phyloP scores from a whole-genome alignment of 257 asterid genomes.

The Capsicum pubescens region DNA sequence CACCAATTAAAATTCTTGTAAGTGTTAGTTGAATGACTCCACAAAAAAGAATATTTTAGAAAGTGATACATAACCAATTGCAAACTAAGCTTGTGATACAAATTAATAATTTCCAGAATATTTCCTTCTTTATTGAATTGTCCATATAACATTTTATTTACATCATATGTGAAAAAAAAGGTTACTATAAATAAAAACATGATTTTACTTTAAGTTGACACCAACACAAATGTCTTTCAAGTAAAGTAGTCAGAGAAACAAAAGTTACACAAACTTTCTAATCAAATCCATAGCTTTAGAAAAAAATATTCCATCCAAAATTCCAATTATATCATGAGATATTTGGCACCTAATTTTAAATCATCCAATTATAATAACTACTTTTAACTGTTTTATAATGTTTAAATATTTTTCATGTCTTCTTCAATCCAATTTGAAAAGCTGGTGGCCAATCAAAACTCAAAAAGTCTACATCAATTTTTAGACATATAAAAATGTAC shows the following conservation, averaged over 20 bases:
- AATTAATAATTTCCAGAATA: neutral
- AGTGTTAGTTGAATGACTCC: neutral
- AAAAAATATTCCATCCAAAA: neutral
- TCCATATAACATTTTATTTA: neutral
- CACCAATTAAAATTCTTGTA: neutral
- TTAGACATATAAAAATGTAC: constrained; percentile 17
- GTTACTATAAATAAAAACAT: constrained; percentile 18
- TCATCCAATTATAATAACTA: constrained; percentile 36
- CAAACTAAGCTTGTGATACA: neutral
- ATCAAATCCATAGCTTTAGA: neutral
- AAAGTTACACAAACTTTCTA: neutral
- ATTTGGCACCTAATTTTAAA: constrained; percentile 44
- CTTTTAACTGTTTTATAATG: constrained; percentile 25
- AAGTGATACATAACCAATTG: constrained; percentile 13
- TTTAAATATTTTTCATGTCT: constrained; percentile 37
- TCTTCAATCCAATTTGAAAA: constrained; percentile 33
- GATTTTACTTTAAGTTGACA: constrained; percentile 53
- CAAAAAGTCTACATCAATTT: constrained; percentile 23
- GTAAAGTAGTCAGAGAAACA: constrained; percentile 31
- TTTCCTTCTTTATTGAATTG: neutral
- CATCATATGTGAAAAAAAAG: neutral
- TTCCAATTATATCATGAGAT: constrained; percentile 2
- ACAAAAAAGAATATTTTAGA: neutral
- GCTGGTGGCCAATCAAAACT: constrained; percentile 32
- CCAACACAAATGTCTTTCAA: constrained; percentile 39